Evolutionary conservation across 352 stramenopile species (phyloP), one percentile per base, ranked within the genome.

Genomic region (Phytopythium montanum): DNA sequence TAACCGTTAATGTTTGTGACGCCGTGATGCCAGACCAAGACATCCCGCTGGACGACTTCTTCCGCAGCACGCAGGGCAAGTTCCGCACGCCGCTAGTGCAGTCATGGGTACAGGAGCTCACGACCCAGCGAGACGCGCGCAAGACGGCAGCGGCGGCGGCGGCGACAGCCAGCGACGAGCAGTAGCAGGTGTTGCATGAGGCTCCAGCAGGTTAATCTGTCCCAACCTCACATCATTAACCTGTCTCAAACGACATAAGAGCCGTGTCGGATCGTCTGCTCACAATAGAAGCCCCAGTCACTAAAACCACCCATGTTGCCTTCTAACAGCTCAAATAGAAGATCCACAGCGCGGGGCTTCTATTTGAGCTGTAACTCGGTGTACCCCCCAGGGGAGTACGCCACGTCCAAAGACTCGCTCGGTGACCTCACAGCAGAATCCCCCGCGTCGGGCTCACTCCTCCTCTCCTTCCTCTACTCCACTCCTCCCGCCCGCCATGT

Each of bases 81-180:
- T 92, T 94, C 66, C 76, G 76, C 61, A 94, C 85, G 64, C 81
- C 80, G 23, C 68, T 94, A 28, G 80, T 94, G 56, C 85, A 88
- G 54, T 92, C 81, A 18, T 94, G 85, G 85, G 85, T 75, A 9
- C 45, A 70, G 0, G 80, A 94, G 57, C 72, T 94, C 54, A 80
- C 62, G 10, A 66, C 63, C 38, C 79, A 94, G 56, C 81, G 85
- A 42, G 54, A 67, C 4, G 62, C 66, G 25, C 80, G 73, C 23
- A 65, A 75, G 41, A 23, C 52, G 14, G 18, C 14, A 5, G 21
- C 25, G 12, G 28, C 33, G 31, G 31, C 31, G 13, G 9, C 25
- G 12, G 28, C 33, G 31, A 19, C 31, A 5, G 9, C 29, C 18
- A 44, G 29, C 31, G 50, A 44, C 33, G 59, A 58, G n/a, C 25